Percentiles rank a stretch among this genome's conserved stretches.
Evolutionary conservation across 371 early-diverging fungal species (phyloP).

Genomic region (Chytridium lagenaria): DNA sequence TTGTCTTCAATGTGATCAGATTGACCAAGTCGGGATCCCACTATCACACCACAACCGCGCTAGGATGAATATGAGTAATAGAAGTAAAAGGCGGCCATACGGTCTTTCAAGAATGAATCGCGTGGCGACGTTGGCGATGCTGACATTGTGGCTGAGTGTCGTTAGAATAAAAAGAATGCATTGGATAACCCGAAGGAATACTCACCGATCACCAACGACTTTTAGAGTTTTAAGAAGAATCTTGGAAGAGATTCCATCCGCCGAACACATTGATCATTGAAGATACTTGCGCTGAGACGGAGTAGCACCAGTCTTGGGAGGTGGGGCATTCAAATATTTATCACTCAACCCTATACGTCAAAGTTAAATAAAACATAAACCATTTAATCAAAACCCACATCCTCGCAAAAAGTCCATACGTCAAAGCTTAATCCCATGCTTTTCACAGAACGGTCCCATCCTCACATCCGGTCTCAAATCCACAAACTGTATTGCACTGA

Average conservation of each 20-base stretch:
- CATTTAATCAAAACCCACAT: background rate
- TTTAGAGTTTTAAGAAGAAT: background rate
- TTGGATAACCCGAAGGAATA: background rate
- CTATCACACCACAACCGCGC: background rate
- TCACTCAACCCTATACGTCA: background rate
- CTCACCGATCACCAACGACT: background rate
- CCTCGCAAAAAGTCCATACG: background rate
- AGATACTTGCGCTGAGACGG: background rate
- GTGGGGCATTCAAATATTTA: background rate
- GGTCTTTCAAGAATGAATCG: background rate
- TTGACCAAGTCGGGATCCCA: background rate
- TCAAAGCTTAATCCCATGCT: background rate
- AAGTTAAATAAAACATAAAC: background rate
- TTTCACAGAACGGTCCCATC: background rate
- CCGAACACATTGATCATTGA: background rate
- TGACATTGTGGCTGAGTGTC: background rate
- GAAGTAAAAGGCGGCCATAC: background rate
- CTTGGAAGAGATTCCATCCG: background rate
- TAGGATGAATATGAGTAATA: background rate
- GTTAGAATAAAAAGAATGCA: background rate
- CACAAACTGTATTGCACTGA: constrained; percentile 25
- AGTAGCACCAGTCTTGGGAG: background rate
- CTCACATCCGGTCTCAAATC: constrained; percentile 9
- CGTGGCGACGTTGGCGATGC: background rate
- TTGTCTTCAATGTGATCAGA: background rate